A percentile compares a stretch with the other conserved stretches of the same genome.
Conservation (phyloP, 2,329 filamentous ascomycete genomes). For the Aspergillus tamarii region DNA sequence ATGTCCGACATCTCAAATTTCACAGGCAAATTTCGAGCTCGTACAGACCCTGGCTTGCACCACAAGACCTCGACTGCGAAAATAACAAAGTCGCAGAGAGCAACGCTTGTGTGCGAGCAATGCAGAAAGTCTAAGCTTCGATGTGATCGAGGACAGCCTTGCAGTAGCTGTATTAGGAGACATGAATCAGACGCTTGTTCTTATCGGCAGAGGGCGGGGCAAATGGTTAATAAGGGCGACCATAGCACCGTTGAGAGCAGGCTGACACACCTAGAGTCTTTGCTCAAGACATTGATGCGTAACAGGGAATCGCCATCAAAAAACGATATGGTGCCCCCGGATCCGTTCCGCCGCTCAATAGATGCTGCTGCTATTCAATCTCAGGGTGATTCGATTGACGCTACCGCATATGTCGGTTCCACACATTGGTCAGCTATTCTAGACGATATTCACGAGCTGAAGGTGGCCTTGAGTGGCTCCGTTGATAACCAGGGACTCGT, state of each 20-base stretch:
- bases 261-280: background rate
- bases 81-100: background rate
- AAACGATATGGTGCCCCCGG: background rate
- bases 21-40: background rate
- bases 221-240: background rate
- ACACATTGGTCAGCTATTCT: background rate
- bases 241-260: background rate
- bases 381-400: background rate
- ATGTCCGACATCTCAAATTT: background rate
- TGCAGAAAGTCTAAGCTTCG: background rate
- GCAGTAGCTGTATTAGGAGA: background rate
- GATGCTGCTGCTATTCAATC: background rate
- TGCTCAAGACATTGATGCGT: background rate
- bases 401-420: background rate
- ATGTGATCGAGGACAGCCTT: background rate
- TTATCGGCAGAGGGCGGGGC: background rate
- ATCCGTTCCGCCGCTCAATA: background rate
- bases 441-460: background rate
- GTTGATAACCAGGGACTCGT: background rate
- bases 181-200: background rate
- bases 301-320: background rate
- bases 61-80: background rate
- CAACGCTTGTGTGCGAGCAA: background rate
- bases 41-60: background rate
- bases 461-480: background rate